Percentiles rank a stretch among this genome's conserved stretches.
Evolutionary conservation across 2,329 filamentous ascomycete species (phyloP).

Genomic region (Penicillium decumbens): DNA sequence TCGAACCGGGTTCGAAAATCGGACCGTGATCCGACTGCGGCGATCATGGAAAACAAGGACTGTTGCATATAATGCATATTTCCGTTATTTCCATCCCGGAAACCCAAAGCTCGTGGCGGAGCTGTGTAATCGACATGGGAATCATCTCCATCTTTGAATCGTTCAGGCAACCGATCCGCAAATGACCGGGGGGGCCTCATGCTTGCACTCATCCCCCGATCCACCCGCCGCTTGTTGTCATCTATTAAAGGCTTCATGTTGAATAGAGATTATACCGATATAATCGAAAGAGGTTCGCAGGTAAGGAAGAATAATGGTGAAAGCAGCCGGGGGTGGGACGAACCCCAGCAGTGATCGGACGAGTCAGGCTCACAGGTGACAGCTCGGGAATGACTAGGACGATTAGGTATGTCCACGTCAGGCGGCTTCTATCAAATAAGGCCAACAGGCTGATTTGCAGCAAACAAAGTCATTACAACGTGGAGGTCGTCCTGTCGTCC

Average conservation of each 20-base stretch:
- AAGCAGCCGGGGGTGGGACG: conserved; percentile 3
- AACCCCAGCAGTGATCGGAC: conserved; percentile 8
- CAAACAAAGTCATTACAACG: conserved; percentile 16
- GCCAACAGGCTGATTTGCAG: conserved; percentile 6
- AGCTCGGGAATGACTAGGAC: conserved; percentile 16
- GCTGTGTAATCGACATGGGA: conserved; percentile 58
- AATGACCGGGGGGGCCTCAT: conserved; percentile 43
- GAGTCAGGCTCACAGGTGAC: conserved; percentile 20
- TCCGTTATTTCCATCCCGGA: conserved; percentile 41
- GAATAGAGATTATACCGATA: conserved; percentile 4
- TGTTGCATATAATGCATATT: conserved; percentile 73
- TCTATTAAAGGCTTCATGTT: conserved; percentile 38
- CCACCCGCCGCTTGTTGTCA: conserved; percentile 31
- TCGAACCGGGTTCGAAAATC: conserved; percentile 80
- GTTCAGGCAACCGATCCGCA: conserved; percentile 54
- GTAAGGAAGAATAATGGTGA: not conserved
- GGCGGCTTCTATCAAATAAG: conserved; percentile 6
- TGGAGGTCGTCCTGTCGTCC: conserved; percentile 1
- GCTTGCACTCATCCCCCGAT: conserved; percentile 40
- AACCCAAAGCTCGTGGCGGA: conserved; percentile 40
- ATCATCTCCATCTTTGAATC: conserved; percentile 56
- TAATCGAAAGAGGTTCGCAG: conserved; percentile 3
- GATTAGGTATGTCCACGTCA: conserved; percentile 15
- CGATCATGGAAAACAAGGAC: conserved; percentile 88
- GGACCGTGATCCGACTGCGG: conserved; percentile 75